Conservation (phyloP, 331 rosid genomes). For the Dryas integrifolia region DNA sequence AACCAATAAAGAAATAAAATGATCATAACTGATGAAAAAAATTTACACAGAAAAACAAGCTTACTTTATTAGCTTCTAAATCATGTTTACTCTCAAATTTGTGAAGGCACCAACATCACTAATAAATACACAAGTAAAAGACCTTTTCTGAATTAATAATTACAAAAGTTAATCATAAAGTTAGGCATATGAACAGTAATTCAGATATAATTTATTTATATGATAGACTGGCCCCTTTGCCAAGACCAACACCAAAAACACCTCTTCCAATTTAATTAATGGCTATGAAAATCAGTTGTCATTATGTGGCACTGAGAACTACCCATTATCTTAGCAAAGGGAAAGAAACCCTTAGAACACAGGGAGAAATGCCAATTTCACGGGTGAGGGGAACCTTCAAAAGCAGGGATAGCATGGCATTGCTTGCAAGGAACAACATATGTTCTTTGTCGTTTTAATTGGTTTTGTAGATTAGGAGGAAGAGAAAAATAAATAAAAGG, state of each 20-base stretch:
- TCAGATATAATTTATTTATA: not conserved
- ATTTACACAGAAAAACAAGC: not conserved
- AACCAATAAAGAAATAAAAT: constrained; percentile 7
- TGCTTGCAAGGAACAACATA: not conserved
- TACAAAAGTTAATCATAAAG: too few relatives aligned
- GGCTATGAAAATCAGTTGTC: not conserved
- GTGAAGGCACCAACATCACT: not conserved
- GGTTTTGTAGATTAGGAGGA: not conserved
- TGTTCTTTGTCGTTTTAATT: not conserved
- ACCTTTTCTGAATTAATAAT: not conserved
- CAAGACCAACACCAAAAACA: too few relatives aligned
- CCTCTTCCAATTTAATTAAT: too few relatives aligned
- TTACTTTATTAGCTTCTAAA: not conserved
- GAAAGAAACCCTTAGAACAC: not conserved
- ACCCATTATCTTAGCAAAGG: not conserved
- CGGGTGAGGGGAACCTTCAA: not conserved
- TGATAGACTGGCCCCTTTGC: not conserved
- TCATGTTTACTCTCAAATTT: not conserved
- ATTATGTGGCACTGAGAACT: not conserved
- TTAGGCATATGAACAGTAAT: too few relatives aligned
- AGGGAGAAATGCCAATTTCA: not conserved
- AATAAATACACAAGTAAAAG: not conserved
- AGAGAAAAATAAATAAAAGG: not conserved
- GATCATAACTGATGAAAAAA: constrained; percentile 3
- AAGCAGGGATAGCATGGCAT: not conserved